Conservation (phyloP, 768 basidiomycete genomes). For the Mrakia hoshinonis region DNA sequence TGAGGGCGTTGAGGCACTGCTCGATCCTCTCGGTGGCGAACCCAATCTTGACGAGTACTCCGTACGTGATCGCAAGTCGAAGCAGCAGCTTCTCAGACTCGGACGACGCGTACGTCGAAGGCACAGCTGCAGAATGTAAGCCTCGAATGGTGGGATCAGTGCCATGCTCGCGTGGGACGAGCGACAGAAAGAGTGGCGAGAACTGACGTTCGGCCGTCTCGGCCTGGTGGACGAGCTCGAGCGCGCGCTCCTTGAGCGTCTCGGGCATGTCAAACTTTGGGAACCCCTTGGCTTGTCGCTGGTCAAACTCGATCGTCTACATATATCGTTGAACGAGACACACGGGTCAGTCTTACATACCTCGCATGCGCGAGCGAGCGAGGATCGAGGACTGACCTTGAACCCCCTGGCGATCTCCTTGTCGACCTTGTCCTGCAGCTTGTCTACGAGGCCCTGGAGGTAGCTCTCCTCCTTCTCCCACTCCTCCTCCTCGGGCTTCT, state of each 20-base stretch:
- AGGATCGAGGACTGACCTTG: slow-evolving; percentile 49
- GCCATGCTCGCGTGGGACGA: not conserved
- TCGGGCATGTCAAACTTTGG: slow-evolving; percentile 58
- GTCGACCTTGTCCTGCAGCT: slow-evolving; percentile 75
- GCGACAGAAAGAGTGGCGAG: not conserved
- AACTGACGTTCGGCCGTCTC: slow-evolving; percentile 19
- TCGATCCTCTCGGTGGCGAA: slow-evolving; percentile 61
- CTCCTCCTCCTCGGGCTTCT: slow-evolving; percentile 34
- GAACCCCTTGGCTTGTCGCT: slow-evolving; percentile 59
- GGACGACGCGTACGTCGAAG: not conserved
- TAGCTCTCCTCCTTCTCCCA: slow-evolving; percentile 40
- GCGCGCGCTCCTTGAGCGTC: slow-evolving; percentile 51
- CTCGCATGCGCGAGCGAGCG: not conserved
- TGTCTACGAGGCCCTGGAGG: slow-evolving; percentile 68
- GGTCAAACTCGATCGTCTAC: slow-evolving; percentile 73
- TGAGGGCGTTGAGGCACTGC: slow-evolving; percentile 59
- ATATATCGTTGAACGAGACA: not conserved
- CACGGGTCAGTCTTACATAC: slow-evolving; percentile 3
- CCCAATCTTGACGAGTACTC: slow-evolving; percentile 66
- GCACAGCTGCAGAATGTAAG: not conserved
- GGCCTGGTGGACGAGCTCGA: slow-evolving; percentile 46
- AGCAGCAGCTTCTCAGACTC: slow-evolving; percentile 59
- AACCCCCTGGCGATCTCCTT: slow-evolving; percentile 65
- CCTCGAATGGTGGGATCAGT: not conserved
- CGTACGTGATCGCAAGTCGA: slow-evolving; percentile 69